phyloP scores from a whole-genome alignment of 257 asterid species.

The Nicotiana noctiflora region DNA sequence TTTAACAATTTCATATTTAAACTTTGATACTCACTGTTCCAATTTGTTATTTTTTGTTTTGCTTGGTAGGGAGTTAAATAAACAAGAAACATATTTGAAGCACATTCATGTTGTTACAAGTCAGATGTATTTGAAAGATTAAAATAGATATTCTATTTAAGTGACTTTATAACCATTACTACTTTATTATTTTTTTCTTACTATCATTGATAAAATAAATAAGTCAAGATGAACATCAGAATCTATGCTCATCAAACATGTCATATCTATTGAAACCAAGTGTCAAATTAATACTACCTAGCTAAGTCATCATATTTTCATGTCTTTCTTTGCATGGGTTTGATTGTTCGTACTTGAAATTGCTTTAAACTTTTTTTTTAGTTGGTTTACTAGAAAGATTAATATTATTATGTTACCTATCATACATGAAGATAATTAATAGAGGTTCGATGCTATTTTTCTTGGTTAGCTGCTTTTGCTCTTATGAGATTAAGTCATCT shows the following conservation, averaged over 20 bases:
- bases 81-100: too few species aligned
- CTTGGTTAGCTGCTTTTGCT: neutral
- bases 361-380: neutral
- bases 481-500: neutral
- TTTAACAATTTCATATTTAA: too few species aligned
- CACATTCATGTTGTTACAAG: too few species aligned
- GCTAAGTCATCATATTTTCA: neutral
- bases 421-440: neutral
- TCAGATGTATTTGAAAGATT: too few species aligned
- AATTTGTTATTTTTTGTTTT: too few species aligned
- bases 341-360: neutral
- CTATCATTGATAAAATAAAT: neutral
- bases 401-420: neutral
- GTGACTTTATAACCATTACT: neutral
- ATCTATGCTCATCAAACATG: neutral
- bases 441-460: neutral
- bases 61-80: too few species aligned
- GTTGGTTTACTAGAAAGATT: neutral
- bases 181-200: too few species aligned
- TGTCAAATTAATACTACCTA: neutral
- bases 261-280: neutral
- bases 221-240: neutral
- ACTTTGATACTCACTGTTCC: too few species aligned
- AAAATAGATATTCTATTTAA: too few species aligned
- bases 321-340: neutral